Evolutionary conservation across 345 rosid genomes (phyloP), one percentile per base, ranked within the genome.

Genomic region (Heritiera littoralis): DNA sequence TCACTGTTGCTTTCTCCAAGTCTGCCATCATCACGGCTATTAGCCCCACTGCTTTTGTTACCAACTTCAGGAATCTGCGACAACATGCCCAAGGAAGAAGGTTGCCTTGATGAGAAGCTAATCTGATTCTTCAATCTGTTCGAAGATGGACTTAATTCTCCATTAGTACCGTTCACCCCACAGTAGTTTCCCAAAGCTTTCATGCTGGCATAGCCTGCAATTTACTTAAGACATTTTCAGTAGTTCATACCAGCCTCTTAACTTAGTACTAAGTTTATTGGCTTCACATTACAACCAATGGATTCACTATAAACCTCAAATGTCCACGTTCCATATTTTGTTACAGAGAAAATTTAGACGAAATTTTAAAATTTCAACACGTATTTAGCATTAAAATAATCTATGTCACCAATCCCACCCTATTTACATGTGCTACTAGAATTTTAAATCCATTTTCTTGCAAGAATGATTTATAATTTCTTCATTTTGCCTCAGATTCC

Each of bases 31-130:
- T 80, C 82, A 5, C 85, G 83, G 77, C 83, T 70, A 20, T 76
- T 46, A 6, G 79, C 76, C 65, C 75, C 86, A 9, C 85, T 74
- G 78, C 80, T 80, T 61, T 86, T 92, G 3, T 77, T 72, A 23
- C 66, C 81, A n/a, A 87, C 78, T 82, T 92, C 98, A 58, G 97
- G 88, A 52, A 92, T 88, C 84, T 85, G 93, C 1, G 97, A 84
- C 68, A 92, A 83, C 88, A 90, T 81, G 66, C 93, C 89, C 68
- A 90, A 63, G 66, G 97, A 92, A 84, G 94, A 87, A 84, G 95
- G 87, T 75, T 77, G 81, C 23, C 90, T 79, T 23, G 94, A 85
- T 51, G 93, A 80, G 84, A 90, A 86, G 86, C 88, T 89, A 23
- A 85, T 69, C 79, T 87, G 97, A 55, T 84, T 86, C 83, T 85